Evolutionary conservation across 108 stramenopile genomes (phyloP).

Genomic region (Chaetoceros tenuissimus): DNA sequence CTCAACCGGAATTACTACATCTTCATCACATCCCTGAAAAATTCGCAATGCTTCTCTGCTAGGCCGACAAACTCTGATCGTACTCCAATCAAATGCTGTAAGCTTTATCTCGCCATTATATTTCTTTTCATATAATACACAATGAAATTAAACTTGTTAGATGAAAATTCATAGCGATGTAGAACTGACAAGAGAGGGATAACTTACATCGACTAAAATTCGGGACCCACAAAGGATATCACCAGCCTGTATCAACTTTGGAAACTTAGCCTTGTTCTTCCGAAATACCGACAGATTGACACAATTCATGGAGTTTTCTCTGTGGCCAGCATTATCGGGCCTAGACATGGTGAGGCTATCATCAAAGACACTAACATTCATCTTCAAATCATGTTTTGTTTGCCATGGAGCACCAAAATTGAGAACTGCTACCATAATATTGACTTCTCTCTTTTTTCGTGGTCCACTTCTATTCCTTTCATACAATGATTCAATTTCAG

Average conservation of each 20-base stretch:
- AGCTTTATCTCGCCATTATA: not conserved
- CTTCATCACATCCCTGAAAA: not conserved
- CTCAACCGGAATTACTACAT: not conserved
- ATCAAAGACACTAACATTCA: not conserved
- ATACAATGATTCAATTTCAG: not conserved
- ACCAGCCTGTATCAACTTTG: not conserved
- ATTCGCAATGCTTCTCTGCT: not conserved
- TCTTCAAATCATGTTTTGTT: not conserved
- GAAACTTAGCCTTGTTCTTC: not conserved
- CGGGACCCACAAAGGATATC: not conserved
- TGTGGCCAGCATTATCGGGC: not conserved
- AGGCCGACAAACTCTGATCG: not conserved
- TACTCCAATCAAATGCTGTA: not conserved
- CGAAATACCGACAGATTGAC: not conserved
- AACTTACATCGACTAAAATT: not conserved
- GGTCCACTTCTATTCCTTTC: not conserved
- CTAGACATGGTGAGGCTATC: not conserved
- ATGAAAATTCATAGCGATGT: too few relatives aligned
- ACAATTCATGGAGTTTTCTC: not conserved
- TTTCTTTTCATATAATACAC: not conserved
- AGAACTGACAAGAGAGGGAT: not conserved
- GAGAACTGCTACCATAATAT: not conserved
- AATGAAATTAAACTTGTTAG: not conserved
- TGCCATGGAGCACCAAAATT: not conserved
- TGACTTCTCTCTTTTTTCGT: not conserved